phyloP scores from a whole-genome alignment of 805 yeast species.

The Saccharomycopsis oosterbeekiorum region DNA sequence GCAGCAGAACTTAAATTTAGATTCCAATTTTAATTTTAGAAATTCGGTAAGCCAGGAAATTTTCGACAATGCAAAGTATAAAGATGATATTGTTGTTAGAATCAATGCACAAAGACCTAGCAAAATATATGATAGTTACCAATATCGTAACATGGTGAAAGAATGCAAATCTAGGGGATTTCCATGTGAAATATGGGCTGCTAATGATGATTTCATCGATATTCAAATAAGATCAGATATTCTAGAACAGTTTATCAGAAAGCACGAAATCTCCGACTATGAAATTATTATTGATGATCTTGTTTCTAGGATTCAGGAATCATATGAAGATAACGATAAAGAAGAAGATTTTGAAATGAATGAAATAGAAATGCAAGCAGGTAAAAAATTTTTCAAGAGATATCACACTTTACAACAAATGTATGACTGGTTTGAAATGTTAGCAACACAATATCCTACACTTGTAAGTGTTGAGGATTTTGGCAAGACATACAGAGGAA shows the following conservation, averaged over 20 bases:
- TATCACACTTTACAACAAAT: constrained; percentile 62
- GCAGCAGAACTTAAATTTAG: not conserved
- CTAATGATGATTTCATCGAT: constrained; percentile 37
- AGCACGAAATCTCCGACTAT: not conserved
- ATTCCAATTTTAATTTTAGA: not conserved
- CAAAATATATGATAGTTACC: constrained; percentile 12
- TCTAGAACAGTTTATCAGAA: not conserved
- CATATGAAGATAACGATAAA: constrained; percentile 1
- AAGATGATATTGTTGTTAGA: constrained; percentile 36
- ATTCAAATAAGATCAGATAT: constrained; percentile 24
- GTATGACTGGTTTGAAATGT: constrained; percentile 58
- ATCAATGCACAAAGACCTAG: constrained; percentile 22
- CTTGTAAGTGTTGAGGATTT: constrained; percentile 53
- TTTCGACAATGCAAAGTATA: constrained; percentile 28
- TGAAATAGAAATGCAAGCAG: not conserved
- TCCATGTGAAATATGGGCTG: constrained; percentile 38
- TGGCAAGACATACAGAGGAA: constrained; percentile 69
- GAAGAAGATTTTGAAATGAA: not conserved
- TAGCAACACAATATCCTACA: constrained; percentile 54
- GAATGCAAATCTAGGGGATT: not conserved
- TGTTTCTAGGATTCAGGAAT: constrained; percentile 20
- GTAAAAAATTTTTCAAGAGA: constrained; percentile 49
- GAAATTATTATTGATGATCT: constrained; percentile 21
- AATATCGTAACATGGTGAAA: not conserved
- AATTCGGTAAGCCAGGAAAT: not conserved